Percentiles rank a stretch among this genome's conserved stretches.
Conservation (phyloP, 2,329 filamentous ascomycete genomes). For the Cladosporium sp. region DNA sequence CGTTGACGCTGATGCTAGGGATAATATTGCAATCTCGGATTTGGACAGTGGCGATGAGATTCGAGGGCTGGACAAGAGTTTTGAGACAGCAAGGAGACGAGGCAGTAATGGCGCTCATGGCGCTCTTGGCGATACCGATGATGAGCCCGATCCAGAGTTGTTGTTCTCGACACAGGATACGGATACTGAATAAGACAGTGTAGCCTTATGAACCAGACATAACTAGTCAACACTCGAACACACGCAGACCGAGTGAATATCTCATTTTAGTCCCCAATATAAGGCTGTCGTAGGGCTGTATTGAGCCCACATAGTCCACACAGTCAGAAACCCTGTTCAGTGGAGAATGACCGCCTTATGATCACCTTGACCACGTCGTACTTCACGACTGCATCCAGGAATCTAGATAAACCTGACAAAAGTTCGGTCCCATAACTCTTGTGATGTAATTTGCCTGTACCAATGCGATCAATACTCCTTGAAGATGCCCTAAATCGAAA, state of each 20-base stretch:
- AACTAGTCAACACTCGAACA: not conserved
- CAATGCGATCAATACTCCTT: not conserved
- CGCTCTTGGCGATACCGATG: slow-evolving; percentile 39
- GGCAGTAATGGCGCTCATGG: slow-evolving; percentile 24
- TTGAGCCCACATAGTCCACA: not conserved
- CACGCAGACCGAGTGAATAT: not conserved
- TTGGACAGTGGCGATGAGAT: slow-evolving; percentile 31
- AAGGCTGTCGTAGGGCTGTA: not conserved
- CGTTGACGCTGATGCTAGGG: not conserved
- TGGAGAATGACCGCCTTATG: not conserved
- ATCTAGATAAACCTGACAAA: not conserved
- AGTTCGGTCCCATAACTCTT: not conserved
- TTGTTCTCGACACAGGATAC: slow-evolving; percentile 49
- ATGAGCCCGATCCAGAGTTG: slow-evolving; percentile 51
- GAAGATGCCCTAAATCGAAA: not conserved
- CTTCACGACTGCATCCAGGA: not conserved
- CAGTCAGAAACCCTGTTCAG: not conserved
- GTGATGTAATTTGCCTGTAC: not conserved
- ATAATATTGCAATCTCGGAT: not conserved
- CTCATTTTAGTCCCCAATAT: not conserved
- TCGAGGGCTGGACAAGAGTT: slow-evolving; percentile 35
- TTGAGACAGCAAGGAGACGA: slow-evolving; percentile 32
- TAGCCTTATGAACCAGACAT: not conserved
- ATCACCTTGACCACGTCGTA: not conserved
- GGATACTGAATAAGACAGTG: slow-evolving; percentile 10